Percentiles rank a stretch among this genome's conserved stretches.
These are phyloP conservation scores for Thozetella sp. DNA, from an alignment of 495 filamentous ascomycete species.

Conservation along the genomic window DNA sequence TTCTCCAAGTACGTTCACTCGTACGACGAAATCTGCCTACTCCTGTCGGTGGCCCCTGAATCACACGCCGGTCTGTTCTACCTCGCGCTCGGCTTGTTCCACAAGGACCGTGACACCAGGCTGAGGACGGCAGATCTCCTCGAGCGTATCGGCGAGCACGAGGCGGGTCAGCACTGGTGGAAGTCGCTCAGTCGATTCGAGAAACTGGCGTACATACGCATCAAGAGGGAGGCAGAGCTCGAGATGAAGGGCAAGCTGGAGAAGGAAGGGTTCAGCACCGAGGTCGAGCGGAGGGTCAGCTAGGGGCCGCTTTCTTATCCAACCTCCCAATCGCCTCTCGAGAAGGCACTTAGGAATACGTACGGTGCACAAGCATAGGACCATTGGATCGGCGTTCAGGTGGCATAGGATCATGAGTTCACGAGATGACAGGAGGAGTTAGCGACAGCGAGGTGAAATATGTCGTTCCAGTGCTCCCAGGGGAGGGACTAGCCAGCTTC, in stretches of 20 bases:
- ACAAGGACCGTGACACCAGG: constrained; percentile 79
- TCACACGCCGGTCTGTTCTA: constrained; percentile 91
- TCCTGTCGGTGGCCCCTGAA: constrained; percentile 85
- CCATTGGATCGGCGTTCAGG: background rate
- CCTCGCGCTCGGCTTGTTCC: constrained; percentile 89
- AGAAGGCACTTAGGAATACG: background rate
- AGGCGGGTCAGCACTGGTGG: constrained; percentile 95
- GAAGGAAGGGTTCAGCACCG: constrained; percentile 21
- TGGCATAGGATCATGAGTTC: background rate
- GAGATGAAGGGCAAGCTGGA: constrained; percentile 32
- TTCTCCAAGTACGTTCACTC: constrained; percentile 74
- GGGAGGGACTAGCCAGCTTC: no score
- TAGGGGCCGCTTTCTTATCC: background rate
- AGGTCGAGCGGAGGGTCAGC: constrained; percentile 27
- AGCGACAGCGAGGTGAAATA: no score
- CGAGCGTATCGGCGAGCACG: constrained; percentile 80
- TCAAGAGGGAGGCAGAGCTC: constrained; percentile 64
- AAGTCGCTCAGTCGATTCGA: constrained; percentile 81
- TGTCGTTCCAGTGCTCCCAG: no score
- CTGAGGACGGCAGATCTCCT: constrained; percentile 77
- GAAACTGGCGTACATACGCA: constrained; percentile 74
- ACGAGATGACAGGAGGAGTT: background rate
- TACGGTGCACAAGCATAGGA: background rate
- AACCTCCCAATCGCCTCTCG: background rate
- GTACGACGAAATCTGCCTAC: constrained; percentile 86